Percentiles rank a stretch among this genome's conserved stretches.
These are phyloP conservation scores for Ulota crispa DNA, from an alignment of 225 moss, liverwort and hornwort species.

Conservation along the genomic window DNA sequence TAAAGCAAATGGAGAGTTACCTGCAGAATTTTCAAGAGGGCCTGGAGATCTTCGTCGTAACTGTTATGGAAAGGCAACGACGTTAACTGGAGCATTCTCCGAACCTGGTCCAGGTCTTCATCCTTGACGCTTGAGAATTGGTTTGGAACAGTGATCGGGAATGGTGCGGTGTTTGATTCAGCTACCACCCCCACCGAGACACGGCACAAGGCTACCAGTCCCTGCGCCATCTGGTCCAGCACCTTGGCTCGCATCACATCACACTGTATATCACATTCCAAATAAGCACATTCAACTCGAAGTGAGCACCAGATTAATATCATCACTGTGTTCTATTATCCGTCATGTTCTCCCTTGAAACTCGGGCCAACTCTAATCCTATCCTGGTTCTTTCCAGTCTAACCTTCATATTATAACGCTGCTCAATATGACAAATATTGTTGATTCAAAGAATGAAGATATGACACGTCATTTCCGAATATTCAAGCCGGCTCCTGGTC, in stretches of 20 bases:
- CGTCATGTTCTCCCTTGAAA: background rate
- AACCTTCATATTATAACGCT: background rate
- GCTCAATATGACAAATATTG: background rate
- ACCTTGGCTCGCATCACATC: slow-evolving; percentile 38
- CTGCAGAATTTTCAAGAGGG: slow-evolving; percentile 34
- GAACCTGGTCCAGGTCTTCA: slow-evolving; percentile 38
- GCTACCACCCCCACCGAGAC: slow-evolving; percentile 30
- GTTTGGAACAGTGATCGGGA: slow-evolving; percentile 10
- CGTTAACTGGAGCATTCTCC: slow-evolving; percentile 39
- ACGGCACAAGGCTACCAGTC: slow-evolving; percentile 45
- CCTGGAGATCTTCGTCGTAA: slow-evolving; percentile 38
- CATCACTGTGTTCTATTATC: background rate
- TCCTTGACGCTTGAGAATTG: slow-evolving; percentile 24
- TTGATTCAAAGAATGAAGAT: background rate
- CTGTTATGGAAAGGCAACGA: slow-evolving; percentile 40
- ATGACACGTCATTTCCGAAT: background rate
- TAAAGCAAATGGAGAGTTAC: background rate
- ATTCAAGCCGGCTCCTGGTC: background rate
- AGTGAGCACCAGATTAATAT: background rate
- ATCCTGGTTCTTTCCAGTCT: background rate
- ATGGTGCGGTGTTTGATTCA: slow-evolving; percentile 17
- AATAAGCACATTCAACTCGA: background rate
- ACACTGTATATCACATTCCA: slow-evolving; percentile 30
- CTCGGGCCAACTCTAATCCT: background rate
- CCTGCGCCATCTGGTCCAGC: slow-evolving; percentile 41